These are phyloP conservation scores for Rhazya stricta DNA, from an alignment of 257 asterid genomes.

Conservation along the genomic window DNA sequence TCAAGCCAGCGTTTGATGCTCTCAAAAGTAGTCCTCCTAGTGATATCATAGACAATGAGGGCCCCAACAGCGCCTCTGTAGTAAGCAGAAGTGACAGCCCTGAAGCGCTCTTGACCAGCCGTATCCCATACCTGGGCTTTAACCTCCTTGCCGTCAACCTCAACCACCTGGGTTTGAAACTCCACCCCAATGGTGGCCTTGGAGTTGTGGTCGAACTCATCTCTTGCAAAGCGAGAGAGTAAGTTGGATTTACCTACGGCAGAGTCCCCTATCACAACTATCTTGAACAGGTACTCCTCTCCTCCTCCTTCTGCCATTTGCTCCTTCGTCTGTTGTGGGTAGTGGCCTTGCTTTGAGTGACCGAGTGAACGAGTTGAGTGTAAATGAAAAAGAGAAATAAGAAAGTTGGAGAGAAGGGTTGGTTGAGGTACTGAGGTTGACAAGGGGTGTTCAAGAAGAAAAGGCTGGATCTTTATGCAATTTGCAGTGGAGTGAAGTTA, in stretches of 20 bases:
- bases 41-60: slow-evolving; percentile 58
- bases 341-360: not conserved
- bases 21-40: slow-evolving; percentile 48
- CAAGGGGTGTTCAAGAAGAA: not conserved
- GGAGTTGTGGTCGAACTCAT: slow-evolving; percentile 64
- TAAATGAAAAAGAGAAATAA: not conserved
- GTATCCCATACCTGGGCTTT: slow-evolving; percentile 90
- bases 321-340: not conserved
- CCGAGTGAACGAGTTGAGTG: too few relatives aligned
- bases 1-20: slow-evolving; percentile 60
- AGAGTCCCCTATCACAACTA: slow-evolving; percentile 72
- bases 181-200: slow-evolving; percentile 81
- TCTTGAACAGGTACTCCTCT: slow-evolving; percentile 69
- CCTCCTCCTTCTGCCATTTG: slow-evolving; percentile 45
- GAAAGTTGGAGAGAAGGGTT: not conserved
- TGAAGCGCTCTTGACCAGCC: slow-evolving; percentile 80
- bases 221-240: slow-evolving; percentile 69
- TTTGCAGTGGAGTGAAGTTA: slow-evolving; percentile 19
- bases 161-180: slow-evolving; percentile 72
- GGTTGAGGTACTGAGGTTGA: not conserved
- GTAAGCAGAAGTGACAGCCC: slow-evolving; percentile 79
- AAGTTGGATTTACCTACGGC: slow-evolving; percentile 85
- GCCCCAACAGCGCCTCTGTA: slow-evolving; percentile 79
- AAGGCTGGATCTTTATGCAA: not conserved
- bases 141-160: slow-evolving; percentile 63